Conservation (phyloP, 495 filamentous ascomycete species). For the Cryomyces minteri region DNA sequence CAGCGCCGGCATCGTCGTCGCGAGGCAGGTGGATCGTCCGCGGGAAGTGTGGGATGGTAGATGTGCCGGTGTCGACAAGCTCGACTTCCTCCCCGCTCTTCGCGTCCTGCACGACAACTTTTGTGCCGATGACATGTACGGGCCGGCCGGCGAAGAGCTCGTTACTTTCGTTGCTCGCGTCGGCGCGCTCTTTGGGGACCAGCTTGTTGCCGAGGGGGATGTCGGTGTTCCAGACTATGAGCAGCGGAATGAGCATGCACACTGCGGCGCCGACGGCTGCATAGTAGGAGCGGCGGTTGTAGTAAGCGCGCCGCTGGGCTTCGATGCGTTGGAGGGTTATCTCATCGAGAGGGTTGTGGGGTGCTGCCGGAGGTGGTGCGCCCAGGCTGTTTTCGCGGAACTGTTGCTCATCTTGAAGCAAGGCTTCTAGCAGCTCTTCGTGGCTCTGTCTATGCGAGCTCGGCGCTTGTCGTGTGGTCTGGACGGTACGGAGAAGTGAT, state of each 20-base stretch:
- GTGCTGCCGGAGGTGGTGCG: background rate
- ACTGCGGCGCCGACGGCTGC: slow-evolving; percentile 27
- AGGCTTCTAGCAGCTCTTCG: no score
- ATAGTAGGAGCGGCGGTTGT: slow-evolving; percentile 27
- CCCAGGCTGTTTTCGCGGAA: no score
- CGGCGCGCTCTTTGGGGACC: slow-evolving; percentile 1
- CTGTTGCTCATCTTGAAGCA: no score
- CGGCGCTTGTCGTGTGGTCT: no score
- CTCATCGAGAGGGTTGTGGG: slow-evolving; percentile 21
- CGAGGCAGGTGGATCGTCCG: slow-evolving; percentile 42
- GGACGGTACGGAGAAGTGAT: no score
- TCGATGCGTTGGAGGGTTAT: slow-evolving; percentile 28
- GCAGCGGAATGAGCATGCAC: slow-evolving; percentile 27
- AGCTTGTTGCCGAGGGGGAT: slow-evolving; percentile 26
- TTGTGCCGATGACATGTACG: slow-evolving; percentile 27
- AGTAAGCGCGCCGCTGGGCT: slow-evolving; percentile 21
- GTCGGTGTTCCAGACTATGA: slow-evolving; percentile 15
- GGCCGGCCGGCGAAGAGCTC: slow-evolving; percentile 23
- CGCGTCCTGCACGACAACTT: slow-evolving; percentile 32
- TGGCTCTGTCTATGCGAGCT: no score
- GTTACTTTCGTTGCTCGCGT: slow-evolving; percentile 6
- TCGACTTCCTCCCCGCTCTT: slow-evolving; percentile 36
- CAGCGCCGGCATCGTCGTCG: slow-evolving; percentile 3
- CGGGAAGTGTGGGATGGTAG: slow-evolving; percentile 67
- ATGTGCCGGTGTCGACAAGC: slow-evolving; percentile 64